A percentile compares a stretch with the other conserved stretches of the same genome.
Evolutionary conservation across 1,284 basidiomycete genomes (phyloP).

Genomic region (Cryptococcus deneoformans): DNA sequence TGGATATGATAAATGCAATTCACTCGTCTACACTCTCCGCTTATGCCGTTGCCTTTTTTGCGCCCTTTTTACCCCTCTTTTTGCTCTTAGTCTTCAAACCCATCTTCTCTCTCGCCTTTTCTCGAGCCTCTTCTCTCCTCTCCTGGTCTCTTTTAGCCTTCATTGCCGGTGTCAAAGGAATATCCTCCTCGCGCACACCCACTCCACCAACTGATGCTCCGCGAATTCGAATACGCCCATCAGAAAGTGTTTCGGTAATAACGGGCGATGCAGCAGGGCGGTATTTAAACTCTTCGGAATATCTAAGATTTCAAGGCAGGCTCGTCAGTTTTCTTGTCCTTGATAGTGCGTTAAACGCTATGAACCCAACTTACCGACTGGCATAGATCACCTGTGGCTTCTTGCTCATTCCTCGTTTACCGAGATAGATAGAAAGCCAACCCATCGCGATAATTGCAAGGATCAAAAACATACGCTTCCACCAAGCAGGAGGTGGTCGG

Average conservation of each 20-base stretch:
- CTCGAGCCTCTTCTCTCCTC: constrained; percentile 34
- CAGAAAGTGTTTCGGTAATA: constrained; percentile 49
- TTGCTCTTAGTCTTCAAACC: constrained; percentile 24
- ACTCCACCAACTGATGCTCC: constrained; percentile 48
- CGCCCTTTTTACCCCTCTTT: constrained; percentile 14
- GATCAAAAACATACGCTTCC: constrained; percentile 39
- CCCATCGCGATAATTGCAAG: constrained; percentile 32
- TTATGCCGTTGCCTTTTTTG: not conserved
- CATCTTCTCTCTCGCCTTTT: constrained; percentile 36
- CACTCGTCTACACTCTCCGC: no score
- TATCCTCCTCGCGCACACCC: constrained; percentile 39
- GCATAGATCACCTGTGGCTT: constrained; percentile 48
- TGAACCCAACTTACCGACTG: constrained; percentile 32
- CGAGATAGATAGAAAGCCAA: constrained; percentile 35
- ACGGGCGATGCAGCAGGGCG: constrained; percentile 51
- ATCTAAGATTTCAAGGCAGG: constrained; percentile 25
- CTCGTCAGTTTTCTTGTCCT: not conserved
- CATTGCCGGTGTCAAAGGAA: constrained; percentile 37
- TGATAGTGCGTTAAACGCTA: not conserved
- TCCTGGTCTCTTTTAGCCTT: constrained; percentile 27
- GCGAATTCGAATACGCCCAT: constrained; percentile 47
- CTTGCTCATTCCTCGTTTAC: constrained; percentile 10
- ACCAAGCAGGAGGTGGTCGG: constrained; percentile 40
- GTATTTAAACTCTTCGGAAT: constrained; percentile 50
- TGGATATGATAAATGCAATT: not conserved